Percentiles rank a stretch among this genome's conserved stretches.
phyloP scores from a whole-genome alignment of 1,284 basidiomycete species.

The Coniferiporia sulphurascens region DNA sequence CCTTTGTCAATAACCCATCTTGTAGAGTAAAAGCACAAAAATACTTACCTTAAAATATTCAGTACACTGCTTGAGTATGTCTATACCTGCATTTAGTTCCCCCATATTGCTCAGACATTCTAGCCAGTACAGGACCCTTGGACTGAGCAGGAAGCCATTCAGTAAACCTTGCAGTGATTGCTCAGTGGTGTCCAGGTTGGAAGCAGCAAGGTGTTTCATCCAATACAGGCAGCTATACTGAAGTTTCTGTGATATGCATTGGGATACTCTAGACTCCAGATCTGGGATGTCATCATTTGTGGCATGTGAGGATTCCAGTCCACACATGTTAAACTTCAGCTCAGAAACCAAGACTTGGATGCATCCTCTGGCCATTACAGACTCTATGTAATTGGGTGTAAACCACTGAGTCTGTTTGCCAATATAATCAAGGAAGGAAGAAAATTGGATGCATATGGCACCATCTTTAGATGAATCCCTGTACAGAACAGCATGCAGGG shows the following conservation, averaged over 20 bases:
- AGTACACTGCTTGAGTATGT: too few relatives aligned
- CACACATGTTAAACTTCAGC: constrained; percentile 33
- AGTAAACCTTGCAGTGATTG: background rate
- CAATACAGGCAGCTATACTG: constrained; percentile 5
- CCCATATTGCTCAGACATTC: background rate
- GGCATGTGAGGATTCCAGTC: constrained; percentile 25
- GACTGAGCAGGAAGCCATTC: background rate
- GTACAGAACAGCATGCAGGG: constrained; percentile 2
- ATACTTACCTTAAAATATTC: too few relatives aligned
- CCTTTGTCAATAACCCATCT: too few relatives aligned
- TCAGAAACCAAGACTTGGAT: constrained; percentile 27
- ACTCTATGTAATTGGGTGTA: too few relatives aligned
- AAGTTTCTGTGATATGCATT: background rate
- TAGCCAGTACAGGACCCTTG: background rate
- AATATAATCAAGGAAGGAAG: constrained; percentile 19
- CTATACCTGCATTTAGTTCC: too few relatives aligned
- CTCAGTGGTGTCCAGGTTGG: background rate
- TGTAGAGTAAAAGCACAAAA: too few relatives aligned
- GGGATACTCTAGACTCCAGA: constrained; percentile 1
- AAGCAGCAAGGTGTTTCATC: background rate
- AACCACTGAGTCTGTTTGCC: background rate
- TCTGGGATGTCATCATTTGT: constrained; percentile 24
- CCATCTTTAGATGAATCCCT: background rate
- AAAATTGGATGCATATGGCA: constrained; percentile 8
- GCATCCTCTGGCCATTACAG: constrained; percentile 18